Evolutionary conservation across 106 monocot species (phyloP), one percentile per base, ranked within the genome.

Genomic region (Triglochin maritima): DNA sequence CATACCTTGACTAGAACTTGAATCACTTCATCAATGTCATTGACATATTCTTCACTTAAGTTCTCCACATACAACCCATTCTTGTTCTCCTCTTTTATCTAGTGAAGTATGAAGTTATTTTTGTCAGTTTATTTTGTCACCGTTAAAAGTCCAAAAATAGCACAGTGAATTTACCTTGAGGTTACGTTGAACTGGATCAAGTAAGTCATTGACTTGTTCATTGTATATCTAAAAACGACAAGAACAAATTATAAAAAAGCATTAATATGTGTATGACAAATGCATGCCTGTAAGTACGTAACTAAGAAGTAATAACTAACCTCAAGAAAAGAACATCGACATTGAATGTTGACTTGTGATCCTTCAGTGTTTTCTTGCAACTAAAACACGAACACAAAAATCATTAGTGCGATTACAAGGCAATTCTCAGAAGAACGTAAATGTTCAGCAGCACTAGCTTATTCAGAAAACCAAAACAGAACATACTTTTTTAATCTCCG

Each of bases 311-410:
- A 59, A 65, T 11, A 50, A 62, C 63, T 62, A 56, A 91, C 96
- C 96, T 96, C 96, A 56, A 96, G 80, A 74, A 96, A 91, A 3
- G 96, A 96, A 64, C 96, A 96, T 49, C 91, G 75, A 53, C 83
- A 84, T 68, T 91, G 91, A 69, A 82, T 84, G 49, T 77, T 88
- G 12, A 72, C 67, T 68, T 82, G 68, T 42, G 80, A 76, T 14
- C 82, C 82, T 50, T 66, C 80, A 46, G 60, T 69, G 17, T 13
- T 75, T 45, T 79, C 80, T 77, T 82, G 74, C 47, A 50, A 82
- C 87, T 91, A 66, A 54, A 43, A 51, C 14, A 42, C 11, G 53
- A 10, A 52, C 3, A 43, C 10, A 63, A 63, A 63, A 59, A 16
- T 52, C 52, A 6, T 52, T 52, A 29, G 29, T 29, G 29, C 29